Conservation (phyloP, 2,329 filamentous ascomycete species). For the Aureobasidium sp. region DNA sequence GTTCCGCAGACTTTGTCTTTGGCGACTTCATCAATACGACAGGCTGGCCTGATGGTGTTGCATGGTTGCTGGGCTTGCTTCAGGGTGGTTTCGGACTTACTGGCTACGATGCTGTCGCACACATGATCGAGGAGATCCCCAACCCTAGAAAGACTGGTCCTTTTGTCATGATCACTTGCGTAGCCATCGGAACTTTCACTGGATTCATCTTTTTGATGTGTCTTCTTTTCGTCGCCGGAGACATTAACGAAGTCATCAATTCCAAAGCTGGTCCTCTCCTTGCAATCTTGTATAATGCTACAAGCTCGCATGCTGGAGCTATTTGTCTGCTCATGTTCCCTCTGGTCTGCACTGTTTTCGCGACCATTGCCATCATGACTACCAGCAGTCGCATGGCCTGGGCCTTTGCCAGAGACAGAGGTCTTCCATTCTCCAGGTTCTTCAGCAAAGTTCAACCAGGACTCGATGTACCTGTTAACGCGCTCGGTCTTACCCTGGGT, state of each 20-base stretch:
- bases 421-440: slow-evolving; percentile 29
- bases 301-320: slow-evolving; percentile 28
- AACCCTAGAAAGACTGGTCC: slow-evolving; percentile 30
- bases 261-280: slow-evolving; percentile 29
- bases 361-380: slow-evolving; percentile 31
- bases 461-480: slow-evolving; percentile 30
- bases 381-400: slow-evolving; percentile 33
- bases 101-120: slow-evolving; percentile 48
- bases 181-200: slow-evolving; percentile 30
- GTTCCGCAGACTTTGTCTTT: slow-evolving; percentile 59
- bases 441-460: slow-evolving; percentile 30
- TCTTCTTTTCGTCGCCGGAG: slow-evolving; percentile 32
- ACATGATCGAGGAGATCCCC: slow-evolving; percentile 40
- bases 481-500: slow-evolving; percentile 27
- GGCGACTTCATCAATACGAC: slow-evolving; percentile 56
- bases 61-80: slow-evolving; percentile 39
- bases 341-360: slow-evolving; percentile 30
- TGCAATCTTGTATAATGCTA: slow-evolving; percentile 31
- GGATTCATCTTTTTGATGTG: slow-evolving; percentile 32
- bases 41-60: slow-evolving; percentile 34
- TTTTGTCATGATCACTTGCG: slow-evolving; percentile 32
- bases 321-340: slow-evolving; percentile 33
- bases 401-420: slow-evolving; percentile 31
- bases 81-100: slow-evolving; percentile 31
- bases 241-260: slow-evolving; percentile 26